Conservation (phyloP, 495 filamentous ascomycete genomes). For the Annulohypoxylon bovei region DNA sequence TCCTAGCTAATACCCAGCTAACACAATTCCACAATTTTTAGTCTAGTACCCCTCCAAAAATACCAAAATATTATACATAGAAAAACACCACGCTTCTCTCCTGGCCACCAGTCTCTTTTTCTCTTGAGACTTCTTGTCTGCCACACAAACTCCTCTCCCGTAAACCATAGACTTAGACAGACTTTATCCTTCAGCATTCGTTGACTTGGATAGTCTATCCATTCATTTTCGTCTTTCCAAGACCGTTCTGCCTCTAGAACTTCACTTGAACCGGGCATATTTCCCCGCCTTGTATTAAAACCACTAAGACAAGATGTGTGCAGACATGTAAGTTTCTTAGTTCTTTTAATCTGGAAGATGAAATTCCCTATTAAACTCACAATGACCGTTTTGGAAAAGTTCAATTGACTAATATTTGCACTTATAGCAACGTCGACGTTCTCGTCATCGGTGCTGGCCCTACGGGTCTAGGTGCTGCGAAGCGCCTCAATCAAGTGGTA, state of each 20-base stretch:
- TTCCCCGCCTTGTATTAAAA: constrained; percentile 33
- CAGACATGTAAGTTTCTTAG: constrained; percentile 47
- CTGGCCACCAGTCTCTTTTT: constrained; percentile 17
- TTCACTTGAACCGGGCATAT: constrained; percentile 8
- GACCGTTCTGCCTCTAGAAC: constrained; percentile 6
- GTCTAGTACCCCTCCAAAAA: constrained; percentile 43
- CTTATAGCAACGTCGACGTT: constrained; percentile 85
- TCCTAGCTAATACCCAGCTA: constrained; percentile 14
- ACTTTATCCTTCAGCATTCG: constrained; percentile 38
- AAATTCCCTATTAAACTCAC: neutral
- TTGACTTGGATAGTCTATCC: constrained; percentile 45
- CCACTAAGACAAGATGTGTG: constrained; percentile 43
- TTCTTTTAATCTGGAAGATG: neutral
- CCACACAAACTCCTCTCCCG: constrained; percentile 26
- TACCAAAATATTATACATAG: constrained; percentile 42
- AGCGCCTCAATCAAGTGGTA: constrained; percentile 96
- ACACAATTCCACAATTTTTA: constrained; percentile 41
- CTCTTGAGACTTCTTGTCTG: constrained; percentile 26
- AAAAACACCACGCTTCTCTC: constrained; percentile 40
- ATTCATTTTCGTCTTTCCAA: constrained; percentile 32
- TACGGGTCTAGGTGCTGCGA: constrained; percentile 95
- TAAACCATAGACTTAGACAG: constrained; percentile 38
- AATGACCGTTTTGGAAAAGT: constrained; percentile 6
- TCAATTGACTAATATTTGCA: constrained; percentile 40
- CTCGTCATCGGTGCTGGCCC: constrained; percentile 98